Evolutionary conservation across 2,329 filamentous ascomycete genomes (phyloP).

Genomic region (Penicillium frequentans): DNA sequence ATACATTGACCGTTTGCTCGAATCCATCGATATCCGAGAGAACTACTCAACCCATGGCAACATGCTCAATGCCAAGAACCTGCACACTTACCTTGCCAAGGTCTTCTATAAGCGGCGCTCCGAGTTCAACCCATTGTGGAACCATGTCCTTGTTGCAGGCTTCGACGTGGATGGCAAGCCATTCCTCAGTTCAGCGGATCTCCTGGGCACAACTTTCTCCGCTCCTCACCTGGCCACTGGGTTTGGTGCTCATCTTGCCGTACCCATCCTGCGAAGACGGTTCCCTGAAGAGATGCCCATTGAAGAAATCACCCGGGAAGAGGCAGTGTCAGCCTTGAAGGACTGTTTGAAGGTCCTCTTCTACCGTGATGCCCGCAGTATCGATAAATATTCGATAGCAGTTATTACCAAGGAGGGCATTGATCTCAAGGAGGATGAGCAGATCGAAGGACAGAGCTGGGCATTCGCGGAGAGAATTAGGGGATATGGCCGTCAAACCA

Average conservation of each 20-base stretch:
- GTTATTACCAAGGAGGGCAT: slow-evolving; percentile 88
- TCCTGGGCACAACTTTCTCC: slow-evolving; percentile 89
- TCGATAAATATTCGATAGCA: slow-evolving; percentile 89
- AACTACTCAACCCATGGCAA: slow-evolving; percentile 66
- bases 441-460: slow-evolving; percentile 96
- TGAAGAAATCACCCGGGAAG: slow-evolving; percentile 69
- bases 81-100: slow-evolving; percentile 95
- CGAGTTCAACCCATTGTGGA: slow-evolving; percentile 98
- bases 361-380: slow-evolving; percentile 91
- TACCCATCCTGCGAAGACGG: slow-evolving; percentile 82
- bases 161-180: slow-evolving; percentile 76
- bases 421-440: slow-evolving; percentile 77
- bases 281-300: slow-evolving; percentile 82
- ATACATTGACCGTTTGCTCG: slow-evolving; percentile 88
- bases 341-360: slow-evolving; percentile 98
- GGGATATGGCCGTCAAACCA: slow-evolving; percentile 86
- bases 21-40: slow-evolving; percentile 82
- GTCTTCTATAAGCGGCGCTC: slow-evolving; percentile 93
- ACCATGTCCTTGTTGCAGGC: slow-evolving; percentile 87
- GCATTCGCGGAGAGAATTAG: slow-evolving; percentile 93
- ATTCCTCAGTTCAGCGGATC: slow-evolving; percentile 87
- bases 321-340: slow-evolving; percentile 77
- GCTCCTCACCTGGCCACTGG: slow-evolving; percentile 88
- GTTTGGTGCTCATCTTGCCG: slow-evolving; percentile 87
- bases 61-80: slow-evolving; percentile 80